Conservation (phyloP, 1,284 basidiomycete species). For the Tetrapyrgos nigripes region DNA sequence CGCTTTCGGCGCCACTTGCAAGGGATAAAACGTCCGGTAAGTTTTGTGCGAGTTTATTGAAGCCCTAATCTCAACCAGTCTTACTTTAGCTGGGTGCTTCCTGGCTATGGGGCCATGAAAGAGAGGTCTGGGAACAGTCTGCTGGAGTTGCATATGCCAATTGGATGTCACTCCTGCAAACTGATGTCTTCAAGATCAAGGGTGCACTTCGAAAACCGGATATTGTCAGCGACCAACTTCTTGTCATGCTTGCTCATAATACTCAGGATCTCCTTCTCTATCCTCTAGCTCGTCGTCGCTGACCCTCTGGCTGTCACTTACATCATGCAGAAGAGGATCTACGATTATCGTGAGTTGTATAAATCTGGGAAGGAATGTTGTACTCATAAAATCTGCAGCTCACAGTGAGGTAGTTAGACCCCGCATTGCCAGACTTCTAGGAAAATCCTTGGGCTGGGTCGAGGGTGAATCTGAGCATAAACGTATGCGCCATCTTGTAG, state of each 20-base stretch:
- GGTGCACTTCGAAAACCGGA: not conserved
- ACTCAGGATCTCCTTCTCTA: too few relatives aligned
- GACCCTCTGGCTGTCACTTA: conserved; percentile 33
- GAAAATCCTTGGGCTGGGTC: conserved; percentile 36
- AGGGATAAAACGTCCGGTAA: not conserved
- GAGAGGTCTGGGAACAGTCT: not conserved
- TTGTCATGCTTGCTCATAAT: not conserved
- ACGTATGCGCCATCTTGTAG: conserved; percentile 31
- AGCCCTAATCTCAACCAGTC: too few relatives aligned
- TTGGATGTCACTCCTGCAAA: not conserved
- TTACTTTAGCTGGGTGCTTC: too few relatives aligned
- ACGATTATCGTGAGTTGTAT: conserved; percentile 29
- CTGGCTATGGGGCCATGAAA: conserved; percentile 5
- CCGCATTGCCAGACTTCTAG: conserved; percentile 35
- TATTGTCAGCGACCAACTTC: too few relatives aligned
- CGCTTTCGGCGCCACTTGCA: not conserved
- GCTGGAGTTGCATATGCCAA: not conserved
- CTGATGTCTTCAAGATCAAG: not conserved
- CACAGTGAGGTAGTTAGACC: conserved; percentile 36
- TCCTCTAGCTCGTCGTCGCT: conserved; percentile 30
- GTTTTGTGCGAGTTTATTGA: too few relatives aligned
- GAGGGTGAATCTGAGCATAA: conserved; percentile 37
- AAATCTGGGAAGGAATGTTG: too few relatives aligned
- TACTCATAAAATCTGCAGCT: conserved; percentile 19
- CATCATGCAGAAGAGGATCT: conserved; percentile 30